phyloP scores from a whole-genome alignment of 345 rosid genomes.

The Euphorbia pulcherrima region DNA sequence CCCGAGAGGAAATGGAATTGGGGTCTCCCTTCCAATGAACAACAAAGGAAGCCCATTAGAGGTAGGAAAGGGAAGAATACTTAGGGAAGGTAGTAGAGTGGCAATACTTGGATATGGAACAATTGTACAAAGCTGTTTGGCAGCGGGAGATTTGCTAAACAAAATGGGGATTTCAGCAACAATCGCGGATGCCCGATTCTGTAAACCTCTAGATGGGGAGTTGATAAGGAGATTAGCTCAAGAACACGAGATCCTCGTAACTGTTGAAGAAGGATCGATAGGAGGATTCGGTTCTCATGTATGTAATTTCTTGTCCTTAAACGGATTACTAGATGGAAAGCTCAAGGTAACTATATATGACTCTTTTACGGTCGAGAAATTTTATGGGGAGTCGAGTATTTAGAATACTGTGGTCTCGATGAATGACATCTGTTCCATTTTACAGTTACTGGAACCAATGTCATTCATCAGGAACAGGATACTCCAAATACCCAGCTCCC shows the following conservation, averaged over 20 bases:
- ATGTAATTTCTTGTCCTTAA: constrained; percentile 37
- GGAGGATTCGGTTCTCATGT: constrained; percentile 55
- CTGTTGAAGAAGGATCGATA: constrained; percentile 49
- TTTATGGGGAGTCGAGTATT: too few species aligned
- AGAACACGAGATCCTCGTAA: constrained; percentile 42
- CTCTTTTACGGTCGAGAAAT: too few species aligned
- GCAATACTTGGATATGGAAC: constrained; percentile 48
- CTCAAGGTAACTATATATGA: constrained; percentile 29
- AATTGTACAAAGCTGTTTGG: constrained; percentile 38
- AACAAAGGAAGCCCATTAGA: constrained; percentile 49
- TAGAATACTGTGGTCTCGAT: too few species aligned
- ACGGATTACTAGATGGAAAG: constrained; percentile 44
- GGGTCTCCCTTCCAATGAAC: constrained; percentile 33
- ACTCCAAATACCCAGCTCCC: too few species aligned
- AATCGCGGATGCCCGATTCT: constrained; percentile 51
- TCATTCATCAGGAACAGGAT: too few species aligned
- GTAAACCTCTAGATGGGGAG: constrained; percentile 44
- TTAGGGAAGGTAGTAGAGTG: constrained; percentile 37
- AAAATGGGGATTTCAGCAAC: constrained; percentile 27
- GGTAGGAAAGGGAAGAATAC: constrained; percentile 47
- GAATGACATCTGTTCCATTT: too few species aligned
- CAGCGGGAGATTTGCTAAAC: constrained; percentile 35
- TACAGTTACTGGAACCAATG: too few species aligned
- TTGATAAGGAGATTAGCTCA: constrained; percentile 29
- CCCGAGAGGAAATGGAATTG: constrained; percentile 51